Conservation (phyloP, 805 yeast species). For the Sungouiozyma ichnusensis region DNA sequence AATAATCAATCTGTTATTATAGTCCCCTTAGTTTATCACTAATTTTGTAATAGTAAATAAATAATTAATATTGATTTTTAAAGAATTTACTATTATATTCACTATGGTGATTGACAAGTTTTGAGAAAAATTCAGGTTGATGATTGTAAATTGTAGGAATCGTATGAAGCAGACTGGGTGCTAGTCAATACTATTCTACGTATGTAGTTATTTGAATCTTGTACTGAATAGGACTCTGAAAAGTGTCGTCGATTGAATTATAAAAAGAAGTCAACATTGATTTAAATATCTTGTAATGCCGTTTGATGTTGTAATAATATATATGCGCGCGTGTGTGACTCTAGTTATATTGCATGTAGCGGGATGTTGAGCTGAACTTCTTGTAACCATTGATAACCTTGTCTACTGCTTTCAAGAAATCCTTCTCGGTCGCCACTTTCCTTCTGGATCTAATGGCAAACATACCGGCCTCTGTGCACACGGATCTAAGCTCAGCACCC, state of each 20-base stretch:
- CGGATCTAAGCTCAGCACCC: slow-evolving; percentile 97
- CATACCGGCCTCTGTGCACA: slow-evolving; percentile 99
- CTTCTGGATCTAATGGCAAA: slow-evolving; percentile 97
- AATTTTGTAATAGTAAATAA: too few relatives aligned
- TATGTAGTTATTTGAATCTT: too few relatives aligned
- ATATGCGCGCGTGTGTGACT: not conserved
- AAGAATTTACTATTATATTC: too few relatives aligned
- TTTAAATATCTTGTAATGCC: not conserved
- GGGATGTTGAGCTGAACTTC: slow-evolving; percentile 93
- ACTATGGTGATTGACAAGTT: too few relatives aligned
- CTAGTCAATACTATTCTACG: too few relatives aligned
- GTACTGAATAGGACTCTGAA: too few relatives aligned
- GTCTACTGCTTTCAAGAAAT: slow-evolving; percentile 93
- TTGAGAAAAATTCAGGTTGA: too few relatives aligned
- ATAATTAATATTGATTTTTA: too few relatives aligned
- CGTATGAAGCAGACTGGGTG: too few relatives aligned
- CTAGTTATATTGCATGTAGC: slow-evolving; percentile 97
- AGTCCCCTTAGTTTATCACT: too few relatives aligned
- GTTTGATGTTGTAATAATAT: not conserved
- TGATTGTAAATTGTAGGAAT: too few relatives aligned
- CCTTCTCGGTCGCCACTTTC: slow-evolving; percentile 97
- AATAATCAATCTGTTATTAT: too few relatives aligned
- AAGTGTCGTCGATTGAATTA: not conserved
- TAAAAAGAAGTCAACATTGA: not conserved
- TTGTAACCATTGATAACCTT: slow-evolving; percentile 97